Evolutionary conservation across 345 rosid genomes (phyloP), one percentile per base, ranked within the genome.

Genomic region (Turnera subulata): DNA sequence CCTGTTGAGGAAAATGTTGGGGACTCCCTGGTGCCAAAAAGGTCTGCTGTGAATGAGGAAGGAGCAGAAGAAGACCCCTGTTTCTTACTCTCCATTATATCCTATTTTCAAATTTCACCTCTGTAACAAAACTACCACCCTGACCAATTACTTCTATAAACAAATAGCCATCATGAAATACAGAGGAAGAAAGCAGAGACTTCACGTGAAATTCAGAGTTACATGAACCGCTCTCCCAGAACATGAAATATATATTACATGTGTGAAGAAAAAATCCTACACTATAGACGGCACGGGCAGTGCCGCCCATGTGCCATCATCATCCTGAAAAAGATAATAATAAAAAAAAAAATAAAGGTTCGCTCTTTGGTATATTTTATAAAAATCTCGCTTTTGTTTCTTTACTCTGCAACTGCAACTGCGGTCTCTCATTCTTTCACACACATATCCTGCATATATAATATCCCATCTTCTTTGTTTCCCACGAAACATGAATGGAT

Each of bases 21-120:
- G 25, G 79, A 59, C 51, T 85, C 82, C 73, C 76, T 90, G 67
- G 67, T 69, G 64, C 93, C 87, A 59, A 83, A 90, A 55, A 90
- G 83, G 51, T 85, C 78, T 64, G 84, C 61, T 7, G 84, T 72
- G 55, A 82, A 78, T 4, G 82, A 84, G 40, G 82, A 76, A 44
- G 84, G 61, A n/a, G n/a, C n/a, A 50, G 83, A 56, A 47, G 74
- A 72, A 55, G 78, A 57, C 17, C 55, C 53, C 61, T 70, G 63
- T 55, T 73, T 80, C 71, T 79, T 80, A 54, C 58, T 55, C 25
- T 80, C 97, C 97, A 84, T 84, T 40, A 40, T 52, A 16, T 40
- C 33, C 15, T 15, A 18, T 46, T 50, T 55, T 22, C 25, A 6
- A 12, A n/a, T n/a, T 23, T 14, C 47, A 21, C 11, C 37, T 37